These are phyloP conservation scores for Phalaenopsis hybrid DNA, from an alignment of 116 monocot genomes.

Conservation along the genomic window DNA sequence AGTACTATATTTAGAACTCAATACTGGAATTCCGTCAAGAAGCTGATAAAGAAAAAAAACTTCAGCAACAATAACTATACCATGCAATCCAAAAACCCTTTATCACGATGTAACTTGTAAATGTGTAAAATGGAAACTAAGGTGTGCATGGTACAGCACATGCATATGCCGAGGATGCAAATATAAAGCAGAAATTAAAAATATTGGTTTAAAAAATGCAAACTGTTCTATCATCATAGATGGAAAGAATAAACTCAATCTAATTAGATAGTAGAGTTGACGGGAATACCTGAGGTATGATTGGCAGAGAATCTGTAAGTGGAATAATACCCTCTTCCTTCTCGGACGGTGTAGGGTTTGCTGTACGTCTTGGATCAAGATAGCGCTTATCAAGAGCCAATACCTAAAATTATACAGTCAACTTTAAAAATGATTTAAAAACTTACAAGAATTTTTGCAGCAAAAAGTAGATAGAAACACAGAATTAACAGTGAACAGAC, in stretches of 20 bases:
- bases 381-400: slow-evolving; percentile 94
- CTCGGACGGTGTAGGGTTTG: slow-evolving; percentile 69
- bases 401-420: slow-evolving; percentile 31
- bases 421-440: neutral
- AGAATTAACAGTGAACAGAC: neutral
- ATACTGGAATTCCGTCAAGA: neutral
- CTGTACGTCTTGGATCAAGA: slow-evolving; percentile 89
- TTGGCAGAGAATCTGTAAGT: slow-evolving; percentile 79
- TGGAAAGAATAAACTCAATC: neutral
- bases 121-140: neutral
- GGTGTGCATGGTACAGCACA: neutral
- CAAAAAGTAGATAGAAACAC: neutral
- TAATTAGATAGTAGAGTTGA: slow-evolving; percentile 5
- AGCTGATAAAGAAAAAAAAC: neutral
- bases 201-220: neutral
- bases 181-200: neutral
- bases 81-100: neutral
- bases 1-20: neutral
- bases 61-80: neutral
- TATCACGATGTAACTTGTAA: neutral
- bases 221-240: neutral
- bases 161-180: neutral
- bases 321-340: slow-evolving; percentile 95
- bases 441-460: neutral
- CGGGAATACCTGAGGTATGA: slow-evolving; percentile 72